Evolutionary conservation across 2,329 filamentous ascomycete species (phyloP), one percentile per base, ranked within the genome.

Genomic region (Penicillium janthinellum): DNA sequence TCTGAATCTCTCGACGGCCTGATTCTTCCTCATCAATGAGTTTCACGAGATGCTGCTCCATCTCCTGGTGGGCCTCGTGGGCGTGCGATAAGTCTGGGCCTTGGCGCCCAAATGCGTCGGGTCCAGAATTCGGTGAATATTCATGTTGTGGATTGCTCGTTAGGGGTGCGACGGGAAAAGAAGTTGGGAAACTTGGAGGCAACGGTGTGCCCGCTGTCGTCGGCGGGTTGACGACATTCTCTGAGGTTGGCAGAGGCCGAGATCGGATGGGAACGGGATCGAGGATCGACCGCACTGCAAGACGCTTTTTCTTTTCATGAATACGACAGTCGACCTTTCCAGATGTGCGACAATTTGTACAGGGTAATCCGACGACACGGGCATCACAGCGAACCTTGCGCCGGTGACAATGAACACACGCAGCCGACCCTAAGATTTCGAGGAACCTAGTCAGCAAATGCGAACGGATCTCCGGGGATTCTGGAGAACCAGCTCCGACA

Each of bases 371-470:
- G 35, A 79, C 78, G 20, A 74, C 64, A 56, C 81, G 75, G 47
- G 82, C 78, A 69, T 83, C 82, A 62, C 81, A 83, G 61, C 80
- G 79, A 52, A 83, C 78, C 67, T 83, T 83, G 58, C 81, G 78
- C 52, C 77, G 78, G 68, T 83, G 81, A 55, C 81, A 83, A 60
- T 77, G 74, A 42, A 81, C 70, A 60, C 81, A 83, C 38, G 82
- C 82, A 25, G 71, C 77, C n/a, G 75, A 75, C 54, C 74, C 74
- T 77, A 67, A 39, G 20, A 49, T 59, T 62, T 63, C 49, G 57
- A 63, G 59, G 61, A 60, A 64, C 45, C 44, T 8, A 34, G 57
- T 67, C 37, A 64, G 57, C 44, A 12, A 57, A 35, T 15, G 37
- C 34, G 35, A 44, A 39, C 11, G 44, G 39, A n/a, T 35, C 45